Evolutionary conservation across 2,329 filamentous ascomycete genomes (phyloP), one percentile per base, ranked within the genome.

Genomic region (Pestalotiopsis sp.): DNA sequence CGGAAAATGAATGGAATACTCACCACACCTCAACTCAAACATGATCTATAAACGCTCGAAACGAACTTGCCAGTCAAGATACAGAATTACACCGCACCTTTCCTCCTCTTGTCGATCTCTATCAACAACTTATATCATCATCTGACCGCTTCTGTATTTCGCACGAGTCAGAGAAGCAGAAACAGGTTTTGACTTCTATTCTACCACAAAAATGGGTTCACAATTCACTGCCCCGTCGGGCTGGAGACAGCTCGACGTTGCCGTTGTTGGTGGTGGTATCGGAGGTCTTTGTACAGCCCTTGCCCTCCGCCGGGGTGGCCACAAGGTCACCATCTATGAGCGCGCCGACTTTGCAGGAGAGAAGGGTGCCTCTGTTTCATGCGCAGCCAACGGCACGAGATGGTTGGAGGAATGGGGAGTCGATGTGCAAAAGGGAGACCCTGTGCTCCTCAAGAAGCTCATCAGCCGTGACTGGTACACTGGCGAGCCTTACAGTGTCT

Each of bases 381-480:
- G 90, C 73, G 91, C 91, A 1, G 90, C 91, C 11, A 93, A 93
- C 73, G 91, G 90, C 7, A 91, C 90, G 1, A 84, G 88, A 61
- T 93, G 90, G 90, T 80, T 93, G 7, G 86, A 91, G 70, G 88
- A 91, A 76, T 93, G 91, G 91, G 82, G 82, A 0, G 88, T 92
- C 1, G 88, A 92, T 73, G 82, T 92, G 1, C 80, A 80, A 14
- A 88, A 88, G 73, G 91, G 90, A 9, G 87, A 91, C 68, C 90
- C 90, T 0, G 90, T 93, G 1, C 81, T 92, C 1, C 79, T 93
- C 63, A 84, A 84, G 77, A 89, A 89, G 74, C 83, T 93, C 66
- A 92, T 93, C 80, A 91, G 89, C 76, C 86, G 88, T 3, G 90
- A 92, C 78, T 93, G 90, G 90, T 86, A 87, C 75, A 92, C 90